phyloP scores from a whole-genome alignment of 352 stramenopile species.

The Phytopythium mirpurense region DNA sequence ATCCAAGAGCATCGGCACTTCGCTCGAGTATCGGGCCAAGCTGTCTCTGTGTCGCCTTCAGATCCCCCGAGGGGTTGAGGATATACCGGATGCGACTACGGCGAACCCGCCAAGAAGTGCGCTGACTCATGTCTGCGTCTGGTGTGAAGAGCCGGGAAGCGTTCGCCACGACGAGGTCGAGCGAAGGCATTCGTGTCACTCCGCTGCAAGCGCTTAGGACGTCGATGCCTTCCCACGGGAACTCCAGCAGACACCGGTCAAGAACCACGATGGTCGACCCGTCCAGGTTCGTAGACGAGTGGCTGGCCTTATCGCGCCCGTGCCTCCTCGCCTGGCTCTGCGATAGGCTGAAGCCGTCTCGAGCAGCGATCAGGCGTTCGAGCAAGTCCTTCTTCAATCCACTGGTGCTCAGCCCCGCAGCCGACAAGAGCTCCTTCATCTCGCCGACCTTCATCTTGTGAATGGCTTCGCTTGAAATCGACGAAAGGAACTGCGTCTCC shows the following conservation, averaged over 20 bases:
- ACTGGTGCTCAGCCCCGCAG: conserved; percentile 22
- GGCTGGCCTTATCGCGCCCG: not conserved
- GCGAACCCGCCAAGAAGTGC: conserved; percentile 10
- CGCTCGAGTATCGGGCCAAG: conserved; percentile 47
- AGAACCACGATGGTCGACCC: conserved; percentile 60
- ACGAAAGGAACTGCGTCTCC: conserved; percentile 7
- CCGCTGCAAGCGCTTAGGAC: conserved; percentile 28
- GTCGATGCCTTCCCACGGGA: conserved; percentile 80
- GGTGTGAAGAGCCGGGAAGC: not conserved
- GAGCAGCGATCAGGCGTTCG: conserved; percentile 28
- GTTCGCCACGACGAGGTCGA: conserved; percentile 53
- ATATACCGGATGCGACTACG: conserved; percentile 45
- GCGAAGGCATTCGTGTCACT: conserved; percentile 73
- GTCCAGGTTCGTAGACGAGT: not conserved
- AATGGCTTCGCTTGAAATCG: conserved; percentile 25
- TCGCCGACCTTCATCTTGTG: conserved; percentile 38
- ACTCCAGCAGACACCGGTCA: conserved; percentile 55
- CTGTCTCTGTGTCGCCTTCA: conserved; percentile 56
- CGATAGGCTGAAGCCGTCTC: conserved; percentile 13
- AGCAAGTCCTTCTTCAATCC: conserved; percentile 53
- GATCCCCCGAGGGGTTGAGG: conserved; percentile 71
- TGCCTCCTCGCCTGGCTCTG: not conserved
- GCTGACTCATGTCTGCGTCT: not conserved
- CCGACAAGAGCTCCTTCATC: conserved; percentile 28
- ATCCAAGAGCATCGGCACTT: conserved; percentile 26